A percentile compares a stretch with the other conserved stretches of the same genome.
These are phyloP conservation scores for Rubroshorea leprosula DNA, from an alignment of 345 rosid genomes.

Conservation along the genomic window DNA sequence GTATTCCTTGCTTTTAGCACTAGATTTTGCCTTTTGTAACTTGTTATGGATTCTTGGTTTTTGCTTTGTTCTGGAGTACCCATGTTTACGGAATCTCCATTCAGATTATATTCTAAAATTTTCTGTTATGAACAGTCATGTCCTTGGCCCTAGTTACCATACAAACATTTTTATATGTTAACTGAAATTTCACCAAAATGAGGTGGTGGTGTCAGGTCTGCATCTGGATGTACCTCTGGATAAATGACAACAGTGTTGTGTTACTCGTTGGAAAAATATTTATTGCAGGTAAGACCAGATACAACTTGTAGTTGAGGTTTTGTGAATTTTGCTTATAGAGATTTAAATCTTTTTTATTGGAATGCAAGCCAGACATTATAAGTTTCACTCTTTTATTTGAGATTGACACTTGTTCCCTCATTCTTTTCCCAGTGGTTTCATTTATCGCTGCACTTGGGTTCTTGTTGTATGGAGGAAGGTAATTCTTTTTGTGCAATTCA, in stretches of 20 bases:
- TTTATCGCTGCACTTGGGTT: constrained; percentile 85
- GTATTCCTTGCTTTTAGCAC: too few species aligned
- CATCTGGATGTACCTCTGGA: constrained; percentile 86
- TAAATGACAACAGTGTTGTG: constrained; percentile 68
- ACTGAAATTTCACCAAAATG: constrained; percentile 11
- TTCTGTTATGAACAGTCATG: too few species aligned
- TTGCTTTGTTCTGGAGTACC: not conserved
- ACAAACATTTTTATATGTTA: not conserved
- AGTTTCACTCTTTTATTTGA: constrained; percentile 3
- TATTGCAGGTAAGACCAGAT: constrained; percentile 60
- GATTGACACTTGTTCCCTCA: constrained; percentile 6
- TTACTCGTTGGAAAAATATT: constrained; percentile 76
- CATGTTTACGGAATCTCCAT: too few species aligned
- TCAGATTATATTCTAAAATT: too few species aligned
- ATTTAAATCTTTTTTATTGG: constrained; percentile 1
- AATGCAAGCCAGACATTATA: not conserved
- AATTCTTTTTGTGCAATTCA: constrained; percentile 17
- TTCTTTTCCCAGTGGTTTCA: constrained; percentile 53
- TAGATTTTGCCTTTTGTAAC: too few species aligned
- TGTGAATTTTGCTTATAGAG: not conserved
- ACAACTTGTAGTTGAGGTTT: constrained; percentile 14
- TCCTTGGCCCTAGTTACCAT: not conserved
- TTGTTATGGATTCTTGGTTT: too few species aligned
- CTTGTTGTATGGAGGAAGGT: constrained; percentile 94
- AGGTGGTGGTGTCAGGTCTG: constrained; percentile 48